phyloP scores from a whole-genome alignment of 2,329 filamentous ascomycete species.

The Akanthomyces dipterigenus region DNA sequence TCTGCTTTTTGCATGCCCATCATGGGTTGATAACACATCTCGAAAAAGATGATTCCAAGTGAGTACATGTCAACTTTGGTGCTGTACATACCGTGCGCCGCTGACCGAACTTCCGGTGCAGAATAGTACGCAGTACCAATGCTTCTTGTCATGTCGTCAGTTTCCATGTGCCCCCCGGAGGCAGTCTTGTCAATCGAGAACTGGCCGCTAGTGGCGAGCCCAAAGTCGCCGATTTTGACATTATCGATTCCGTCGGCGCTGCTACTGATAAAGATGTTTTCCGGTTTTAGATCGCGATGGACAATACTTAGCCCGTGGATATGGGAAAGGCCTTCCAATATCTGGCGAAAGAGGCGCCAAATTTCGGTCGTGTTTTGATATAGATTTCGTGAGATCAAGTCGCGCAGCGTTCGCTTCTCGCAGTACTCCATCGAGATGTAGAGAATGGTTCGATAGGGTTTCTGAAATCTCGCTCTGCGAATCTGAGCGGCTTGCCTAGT shows the following conservation, averaged over 20 bases:
- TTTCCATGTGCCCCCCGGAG: constrained; percentile 33
- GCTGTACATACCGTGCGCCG: constrained; percentile 70
- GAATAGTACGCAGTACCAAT: constrained; percentile 83
- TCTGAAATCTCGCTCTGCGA: constrained; percentile 34
- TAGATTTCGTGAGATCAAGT: constrained; percentile 73
- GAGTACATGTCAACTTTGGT: constrained; percentile 99
- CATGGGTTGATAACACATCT: constrained; percentile 77
- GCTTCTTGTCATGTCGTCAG: constrained; percentile 62
- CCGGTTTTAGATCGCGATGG: constrained; percentile 91
- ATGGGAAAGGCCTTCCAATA: constrained; percentile 82
- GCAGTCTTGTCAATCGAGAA: constrained; percentile 54
- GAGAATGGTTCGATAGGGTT: constrained; percentile 62
- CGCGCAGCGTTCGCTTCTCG: constrained; percentile 83
- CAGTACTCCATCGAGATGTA: constrained; percentile 99
- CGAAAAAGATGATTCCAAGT: constrained; percentile 93
- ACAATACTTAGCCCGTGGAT: constrained; percentile 90
- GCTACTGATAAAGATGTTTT: constrained; percentile 84
- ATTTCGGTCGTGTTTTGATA: constrained; percentile 68
- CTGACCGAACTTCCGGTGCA: constrained; percentile 81
- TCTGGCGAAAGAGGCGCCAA: constrained; percentile 87
- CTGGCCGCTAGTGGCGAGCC: constrained; percentile 83
- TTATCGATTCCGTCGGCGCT: constrained; percentile 70
- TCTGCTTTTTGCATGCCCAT: constrained; percentile 59
- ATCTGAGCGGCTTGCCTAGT: constrained; percentile 23
- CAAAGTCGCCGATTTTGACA: constrained; percentile 95